These are phyloP conservation scores for Salix exigua DNA, from an alignment of 345 rosid genomes.

Conservation along the genomic window DNA sequence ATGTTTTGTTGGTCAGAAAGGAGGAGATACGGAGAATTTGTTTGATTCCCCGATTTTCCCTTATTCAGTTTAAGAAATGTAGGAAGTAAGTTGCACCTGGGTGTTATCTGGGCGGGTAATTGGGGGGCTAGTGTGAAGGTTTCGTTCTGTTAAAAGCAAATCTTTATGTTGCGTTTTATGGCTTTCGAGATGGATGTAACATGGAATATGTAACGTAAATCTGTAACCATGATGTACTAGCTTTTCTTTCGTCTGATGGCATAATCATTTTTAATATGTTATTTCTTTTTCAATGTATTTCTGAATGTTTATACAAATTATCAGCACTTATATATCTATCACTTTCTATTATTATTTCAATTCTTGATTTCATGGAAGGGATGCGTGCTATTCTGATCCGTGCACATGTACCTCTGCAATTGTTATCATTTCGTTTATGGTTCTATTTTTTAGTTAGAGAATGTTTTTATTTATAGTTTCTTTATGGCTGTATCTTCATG, in stretches of 20 bases:
- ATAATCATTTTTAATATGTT: background rate
- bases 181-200: conserved; percentile 3
- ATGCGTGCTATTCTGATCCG: background rate
- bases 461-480: background rate
- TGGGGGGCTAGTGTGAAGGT: background rate
- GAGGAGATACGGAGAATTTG: conserved; percentile 6
- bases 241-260: conserved; percentile 6
- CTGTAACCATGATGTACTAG: conserved; percentile 7
- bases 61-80: conserved; percentile 9
- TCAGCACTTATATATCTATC: background rate
- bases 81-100: conserved; percentile 11
- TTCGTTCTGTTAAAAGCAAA: conserved; percentile 6
- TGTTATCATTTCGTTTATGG: background rate
- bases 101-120: background rate
- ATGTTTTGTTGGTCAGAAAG: conserved; percentile 6
- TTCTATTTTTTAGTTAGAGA: background rate
- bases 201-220: conserved; percentile 15
- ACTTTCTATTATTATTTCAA: background rate
- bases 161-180: conserved; percentile 8
- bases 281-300: background rate
- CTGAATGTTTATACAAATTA: background rate
- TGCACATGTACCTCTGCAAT: background rate
- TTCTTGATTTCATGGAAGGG: background rate
- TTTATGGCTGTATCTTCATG: background rate
- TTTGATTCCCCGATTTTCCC: conserved; percentile 3